Evolutionary conservation across 176 grass and related monocot genomes (phyloP).

Genomic region (Eremochloa ophiuroides): DNA sequence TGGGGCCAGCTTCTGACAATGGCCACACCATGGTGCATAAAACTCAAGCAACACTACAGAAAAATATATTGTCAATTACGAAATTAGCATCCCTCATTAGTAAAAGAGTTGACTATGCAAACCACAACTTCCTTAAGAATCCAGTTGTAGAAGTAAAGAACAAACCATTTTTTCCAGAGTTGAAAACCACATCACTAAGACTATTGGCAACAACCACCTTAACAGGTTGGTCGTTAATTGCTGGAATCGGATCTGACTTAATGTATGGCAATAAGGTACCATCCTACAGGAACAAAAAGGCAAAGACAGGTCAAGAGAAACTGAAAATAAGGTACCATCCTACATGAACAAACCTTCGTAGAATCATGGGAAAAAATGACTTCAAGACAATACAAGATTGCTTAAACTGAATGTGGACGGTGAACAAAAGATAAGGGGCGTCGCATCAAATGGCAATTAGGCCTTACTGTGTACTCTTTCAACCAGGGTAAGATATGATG

Average conservation of each 20-base stretch:
- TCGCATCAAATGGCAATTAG: background rate
- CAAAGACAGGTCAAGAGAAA: background rate
- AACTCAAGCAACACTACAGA: constrained; percentile 68
- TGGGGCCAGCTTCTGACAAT: constrained; percentile 68
- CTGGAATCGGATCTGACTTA: constrained; percentile 77
- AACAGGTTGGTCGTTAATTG: constrained; percentile 57
- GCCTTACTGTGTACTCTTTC: constrained; percentile 64
- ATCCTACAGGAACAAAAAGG: background rate
- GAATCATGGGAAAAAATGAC: background rate
- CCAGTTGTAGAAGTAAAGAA: background rate
- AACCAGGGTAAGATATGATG: constrained; percentile 72
- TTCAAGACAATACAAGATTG: background rate
- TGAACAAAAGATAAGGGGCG: background rate
- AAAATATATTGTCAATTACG: background rate
- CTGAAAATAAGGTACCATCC: background rate
- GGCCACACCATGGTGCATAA: constrained; percentile 86
- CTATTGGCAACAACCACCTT: constrained; percentile 71
- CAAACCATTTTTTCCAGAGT: constrained; percentile 83
- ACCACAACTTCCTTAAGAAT: background rate
- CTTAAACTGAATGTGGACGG: background rate
- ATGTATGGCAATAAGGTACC: constrained; percentile 42
- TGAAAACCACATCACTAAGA: constrained; percentile 59
- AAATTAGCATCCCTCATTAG: background rate
- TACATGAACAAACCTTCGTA: background rate
- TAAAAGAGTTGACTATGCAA: background rate